A percentile compares a stretch with the other conserved stretches of the same genome.
Evolutionary conservation across 257 asterid genomes (phyloP).

Genomic region (Solanum chilense): DNA sequence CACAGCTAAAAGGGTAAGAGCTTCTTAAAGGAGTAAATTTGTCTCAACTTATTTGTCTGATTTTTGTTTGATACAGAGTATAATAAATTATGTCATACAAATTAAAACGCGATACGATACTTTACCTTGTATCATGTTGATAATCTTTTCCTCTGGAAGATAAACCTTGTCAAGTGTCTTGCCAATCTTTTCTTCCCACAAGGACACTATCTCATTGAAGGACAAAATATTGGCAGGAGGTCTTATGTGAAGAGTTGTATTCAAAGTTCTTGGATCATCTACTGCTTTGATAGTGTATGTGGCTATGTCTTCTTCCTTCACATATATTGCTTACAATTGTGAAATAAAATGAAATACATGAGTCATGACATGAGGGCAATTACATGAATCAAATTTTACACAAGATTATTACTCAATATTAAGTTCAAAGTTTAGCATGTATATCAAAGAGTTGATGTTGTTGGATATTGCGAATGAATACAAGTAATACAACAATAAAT

Average conservation of each 20-base stretch:
- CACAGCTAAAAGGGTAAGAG: background rate
- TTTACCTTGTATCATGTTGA: constrained; percentile 44
- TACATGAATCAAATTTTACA: background rate
- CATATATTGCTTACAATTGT: constrained; percentile 30
- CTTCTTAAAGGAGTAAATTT: background rate
- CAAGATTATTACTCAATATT: background rate
- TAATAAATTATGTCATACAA: background rate
- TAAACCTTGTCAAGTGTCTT: constrained; percentile 45
- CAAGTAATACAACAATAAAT: background rate
- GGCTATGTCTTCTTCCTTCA: constrained; percentile 47
- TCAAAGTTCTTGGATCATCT: constrained; percentile 67
- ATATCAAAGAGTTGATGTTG: background rate
- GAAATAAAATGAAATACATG: background rate
- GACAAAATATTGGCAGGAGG: constrained; percentile 43
- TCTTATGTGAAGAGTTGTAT: constrained; percentile 44
- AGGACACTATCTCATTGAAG: constrained; percentile 46
- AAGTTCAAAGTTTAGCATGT: background rate
- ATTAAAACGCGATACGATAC: background rate
- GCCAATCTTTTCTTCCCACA: constrained; percentile 72
- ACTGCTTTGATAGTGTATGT: constrained; percentile 47
- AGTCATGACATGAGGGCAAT: background rate
- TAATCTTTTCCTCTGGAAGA: constrained; percentile 38
- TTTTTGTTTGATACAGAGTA: background rate
- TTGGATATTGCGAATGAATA: background rate
- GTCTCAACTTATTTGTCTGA: too few species aligned